phyloP scores from a whole-genome alignment of 148 eudicot genomes.

The Silene latifolia region DNA sequence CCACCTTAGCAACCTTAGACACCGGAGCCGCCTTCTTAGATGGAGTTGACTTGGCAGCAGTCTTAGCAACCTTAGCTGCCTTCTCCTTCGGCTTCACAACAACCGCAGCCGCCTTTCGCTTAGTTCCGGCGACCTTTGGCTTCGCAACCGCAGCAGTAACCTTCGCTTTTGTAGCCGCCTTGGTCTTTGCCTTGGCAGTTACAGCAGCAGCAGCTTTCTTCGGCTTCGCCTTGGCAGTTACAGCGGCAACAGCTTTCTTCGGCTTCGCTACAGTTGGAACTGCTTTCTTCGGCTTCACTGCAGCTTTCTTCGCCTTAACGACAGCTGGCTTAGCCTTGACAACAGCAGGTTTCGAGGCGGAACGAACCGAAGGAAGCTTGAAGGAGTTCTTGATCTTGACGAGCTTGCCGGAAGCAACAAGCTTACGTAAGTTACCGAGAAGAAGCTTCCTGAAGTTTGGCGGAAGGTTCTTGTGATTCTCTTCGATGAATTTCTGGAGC shows the following conservation, averaged over 20 bases:
- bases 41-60: conserved; percentile 39
- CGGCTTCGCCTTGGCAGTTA: conserved; percentile 37
- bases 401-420: conserved; percentile 34
- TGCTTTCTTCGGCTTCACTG: conserved; percentile 18
- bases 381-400: conserved; percentile 47
- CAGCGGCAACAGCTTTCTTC: conserved; percentile 24
- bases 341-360: conserved; percentile 27
- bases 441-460: conserved; percentile 52
- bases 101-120: conserved; percentile 31
- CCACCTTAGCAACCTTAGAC: conserved; percentile 5
- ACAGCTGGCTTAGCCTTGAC: conserved; percentile 20
- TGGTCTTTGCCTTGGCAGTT: conserved; percentile 16
- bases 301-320: conserved; percentile 20
- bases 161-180: conserved; percentile 27
- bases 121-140: conserved; percentile 26
- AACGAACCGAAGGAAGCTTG: conserved; percentile 36
- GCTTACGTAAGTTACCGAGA: conserved; percentile 33
- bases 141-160: conserved; percentile 41
- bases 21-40: conserved; percentile 45
- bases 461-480: conserved; percentile 54
- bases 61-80: conserved; percentile 56
- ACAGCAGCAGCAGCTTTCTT: conserved; percentile 40
- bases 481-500: conserved; percentile 52
- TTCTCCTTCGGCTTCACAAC: conserved; percentile 30
- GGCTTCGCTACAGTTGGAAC: conserved; percentile 26